Evolutionary conservation across 202 grass and related monocot genomes (phyloP), one percentile per base, ranked within the genome.

Genomic region (Zizania palustris): DNA sequence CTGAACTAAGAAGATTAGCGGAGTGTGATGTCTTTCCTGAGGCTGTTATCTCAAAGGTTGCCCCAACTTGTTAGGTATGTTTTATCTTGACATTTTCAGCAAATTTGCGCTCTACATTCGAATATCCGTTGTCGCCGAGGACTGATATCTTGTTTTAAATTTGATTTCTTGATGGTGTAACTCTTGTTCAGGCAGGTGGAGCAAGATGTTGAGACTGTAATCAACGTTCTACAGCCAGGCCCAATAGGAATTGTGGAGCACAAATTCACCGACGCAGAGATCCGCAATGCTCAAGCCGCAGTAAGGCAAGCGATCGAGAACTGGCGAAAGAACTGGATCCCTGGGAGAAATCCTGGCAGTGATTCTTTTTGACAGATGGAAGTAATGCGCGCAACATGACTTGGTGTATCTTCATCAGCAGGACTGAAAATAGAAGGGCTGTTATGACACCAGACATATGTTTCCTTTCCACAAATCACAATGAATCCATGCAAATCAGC

Each of bases 201-300:
- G 63, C 84, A 83, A 75, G 93, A 97, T 75, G 74, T 97, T 43
- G 88, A 97, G 67, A 97, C 90, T 38, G 93, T 97, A 69, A 93
- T 97, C 69, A 84, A 88, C 37, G 85, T 97, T 64, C 83, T 97
- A 60, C 83, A 85, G 67, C 93, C 88, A 58, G 93, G 93, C 37
- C 91, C 93, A 5, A 67, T 97, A 57, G 93, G 93, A 38, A 91
- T 93, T 46, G 48, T 97, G 63, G 93, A 97, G 67, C 90, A 97
- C 76, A 93, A 86, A 49, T 97, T 97, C 73, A 89, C 86, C 12
- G 78, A 83, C 28, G 63, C 72, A 7, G 90, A 93, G 71, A 85
- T 97, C 65, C 60, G 76, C 1, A 75, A 87, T 60, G 93, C 88
- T 6, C 77, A 87, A 41, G 72, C 72, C 10, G 85, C 77, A 10